Percentiles rank a stretch among this genome's conserved stretches.
Conservation (phyloP, 2,329 filamentous ascomycete species). For the Epichloe amarillans region DNA sequence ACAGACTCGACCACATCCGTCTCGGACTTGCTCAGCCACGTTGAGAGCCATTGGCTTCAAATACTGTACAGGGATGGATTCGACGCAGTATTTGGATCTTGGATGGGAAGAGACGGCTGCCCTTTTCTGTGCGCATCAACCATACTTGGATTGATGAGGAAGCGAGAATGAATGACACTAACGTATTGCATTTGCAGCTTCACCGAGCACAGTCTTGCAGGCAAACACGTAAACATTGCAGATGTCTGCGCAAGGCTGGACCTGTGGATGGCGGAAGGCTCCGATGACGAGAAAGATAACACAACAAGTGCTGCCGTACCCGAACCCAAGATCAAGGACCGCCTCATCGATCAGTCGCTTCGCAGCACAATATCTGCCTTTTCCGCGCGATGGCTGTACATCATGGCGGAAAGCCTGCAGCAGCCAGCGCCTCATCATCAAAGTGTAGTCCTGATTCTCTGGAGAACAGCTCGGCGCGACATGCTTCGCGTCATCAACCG, state of each 20-base stretch:
- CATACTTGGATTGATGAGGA: neutral
- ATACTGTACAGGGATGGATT: conserved; percentile 23
- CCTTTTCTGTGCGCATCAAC: conserved; percentile 23
- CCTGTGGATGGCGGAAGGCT: conserved; percentile 19
- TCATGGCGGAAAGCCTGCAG: conserved; percentile 6
- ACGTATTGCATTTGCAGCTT: conserved; percentile 8
- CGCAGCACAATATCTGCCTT: conserved; percentile 16
- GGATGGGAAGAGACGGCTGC: conserved; percentile 28
- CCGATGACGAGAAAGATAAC: conserved; percentile 1
- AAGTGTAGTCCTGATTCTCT: conserved; percentile 14
- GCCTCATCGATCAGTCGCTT: conserved; percentile 14
- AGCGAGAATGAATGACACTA: neutral
- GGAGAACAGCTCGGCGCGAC: conserved; percentile 23
- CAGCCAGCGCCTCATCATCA: conserved; percentile 6
- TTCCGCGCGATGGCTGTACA: conserved; percentile 17
- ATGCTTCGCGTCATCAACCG: conserved; percentile 28
- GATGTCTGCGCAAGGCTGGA: conserved; percentile 20
- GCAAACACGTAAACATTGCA: conserved; percentile 19
- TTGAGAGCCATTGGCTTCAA: conserved; percentile 13
- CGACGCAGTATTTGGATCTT: conserved; percentile 27
- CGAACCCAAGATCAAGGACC: conserved; percentile 5
- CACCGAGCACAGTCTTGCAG: conserved; percentile 12
- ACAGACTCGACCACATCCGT: conserved; percentile 3
- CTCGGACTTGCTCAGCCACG: neutral
- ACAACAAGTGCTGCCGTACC: conserved; percentile 6